A percentile compares a stretch with the other conserved stretches of the same genome.
phyloP scores from a whole-genome alignment of 1,284 basidiomycete species.

The Apiotrichum porosum region DNA sequence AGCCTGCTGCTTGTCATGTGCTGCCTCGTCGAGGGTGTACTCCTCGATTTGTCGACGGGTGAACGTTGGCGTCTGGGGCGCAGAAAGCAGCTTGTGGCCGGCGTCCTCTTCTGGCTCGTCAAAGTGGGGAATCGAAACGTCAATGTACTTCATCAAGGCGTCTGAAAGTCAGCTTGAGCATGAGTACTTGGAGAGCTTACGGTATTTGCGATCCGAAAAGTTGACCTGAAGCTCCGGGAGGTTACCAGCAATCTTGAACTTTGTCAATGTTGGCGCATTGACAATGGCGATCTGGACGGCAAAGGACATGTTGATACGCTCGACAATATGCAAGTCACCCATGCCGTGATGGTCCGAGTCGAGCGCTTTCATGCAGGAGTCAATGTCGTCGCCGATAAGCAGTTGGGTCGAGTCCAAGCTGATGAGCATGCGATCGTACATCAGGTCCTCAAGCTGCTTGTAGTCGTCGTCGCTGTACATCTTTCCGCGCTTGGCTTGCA shows the following conservation, averaged over 20 bases:
- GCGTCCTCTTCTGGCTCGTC: constrained; percentile 51
- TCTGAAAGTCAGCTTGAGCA: constrained; percentile 46
- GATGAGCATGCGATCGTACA: constrained; percentile 91
- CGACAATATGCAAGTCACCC: constrained; percentile 73
- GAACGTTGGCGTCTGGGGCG: constrained; percentile 46
- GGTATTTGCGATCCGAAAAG: constrained; percentile 94
- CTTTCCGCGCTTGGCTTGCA: constrained; percentile 79
- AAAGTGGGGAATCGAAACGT: constrained; percentile 84
- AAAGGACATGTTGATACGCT: constrained; percentile 88
- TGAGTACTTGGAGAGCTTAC: too few species aligned
- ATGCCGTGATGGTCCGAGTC: constrained; percentile 50
- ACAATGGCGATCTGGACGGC: constrained; percentile 92
- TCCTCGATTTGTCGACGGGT: constrained; percentile 52
- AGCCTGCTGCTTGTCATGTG: constrained; percentile 28
- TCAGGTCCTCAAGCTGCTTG: constrained; percentile 78
- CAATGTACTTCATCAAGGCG: constrained; percentile 85
- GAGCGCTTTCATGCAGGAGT: constrained; percentile 74
- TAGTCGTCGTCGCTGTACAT: constrained; percentile 89
- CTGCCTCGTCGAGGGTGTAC: constrained; percentile 61
- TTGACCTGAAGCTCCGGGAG: constrained; percentile 87
- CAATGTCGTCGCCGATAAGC: constrained; percentile 78
- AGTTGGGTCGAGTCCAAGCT: constrained; percentile 89
- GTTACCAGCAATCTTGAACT: constrained; percentile 88
- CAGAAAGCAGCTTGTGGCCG: not conserved
- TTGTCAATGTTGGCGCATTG: constrained; percentile 74